Evolutionary conservation across 2,329 filamentous ascomycete genomes (phyloP), one percentile per base, ranked within the genome.

Genomic region (Fusarium sp.): DNA sequence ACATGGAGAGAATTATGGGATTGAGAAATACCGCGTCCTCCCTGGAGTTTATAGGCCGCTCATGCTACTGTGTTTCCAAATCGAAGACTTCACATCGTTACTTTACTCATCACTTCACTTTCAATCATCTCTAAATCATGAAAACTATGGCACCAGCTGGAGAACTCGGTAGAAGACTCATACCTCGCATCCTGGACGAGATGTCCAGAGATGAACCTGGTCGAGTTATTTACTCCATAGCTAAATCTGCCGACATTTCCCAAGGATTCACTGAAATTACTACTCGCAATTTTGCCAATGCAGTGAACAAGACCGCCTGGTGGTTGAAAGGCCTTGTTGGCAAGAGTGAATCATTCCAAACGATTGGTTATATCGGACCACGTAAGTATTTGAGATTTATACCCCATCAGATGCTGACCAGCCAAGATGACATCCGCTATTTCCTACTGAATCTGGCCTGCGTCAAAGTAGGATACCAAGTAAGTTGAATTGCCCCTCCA

Each of bases 341-440:
- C 9, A 48, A 20, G n/a, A 48, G 45, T 6, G 27, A 48, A 12
- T 12, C 27, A 1, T 48, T 48, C 3, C 27, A 48, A 6, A 48
- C 14, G 0, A 48, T 48, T 20, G 45, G 45, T 0, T 48, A 48
- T 20, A 32, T 48, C 10, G 45, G 45, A 0, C 45, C n/a, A 8
- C 45, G 27, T 48, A 20, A 6, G 45, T 20, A 4, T 12, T n/a
- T 20, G 2, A 4, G 2, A 0, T 3, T 20, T 6, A 2, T 9
- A 7, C 3, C 6, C 6, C 5, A 6, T 18, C 4, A 8, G 15
- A 5, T 1, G 6, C 10, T 48, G 2, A 48, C 2, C 3, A 2
- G 10, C 20, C 6, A 32, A 48, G 45, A 48, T 32, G 45, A 32
- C 3, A 32, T 48, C 3, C 45, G 45, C 10, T 48, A 48, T 32